phyloP scores from a whole-genome alignment of 495 filamentous ascomycete species.

The Bryoglossum gracile region DNA sequence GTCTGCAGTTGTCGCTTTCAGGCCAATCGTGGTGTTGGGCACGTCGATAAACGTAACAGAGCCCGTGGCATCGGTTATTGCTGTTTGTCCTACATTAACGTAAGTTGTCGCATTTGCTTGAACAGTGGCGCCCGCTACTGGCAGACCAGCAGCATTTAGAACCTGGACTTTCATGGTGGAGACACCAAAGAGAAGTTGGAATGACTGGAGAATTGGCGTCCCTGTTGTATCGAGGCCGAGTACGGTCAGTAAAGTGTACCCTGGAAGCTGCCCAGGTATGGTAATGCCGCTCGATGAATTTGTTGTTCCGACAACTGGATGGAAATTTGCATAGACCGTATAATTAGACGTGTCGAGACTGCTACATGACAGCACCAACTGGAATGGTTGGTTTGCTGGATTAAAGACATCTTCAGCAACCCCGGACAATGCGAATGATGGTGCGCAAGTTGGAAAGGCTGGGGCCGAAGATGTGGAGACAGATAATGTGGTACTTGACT shows the following conservation, averaged over 20 bases:
- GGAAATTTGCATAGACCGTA: neutral
- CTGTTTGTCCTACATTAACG: neutral
- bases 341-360: neutral
- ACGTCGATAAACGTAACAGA: neutral
- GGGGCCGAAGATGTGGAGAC: neutral
- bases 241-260: neutral
- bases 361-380: neutral
- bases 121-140: neutral
- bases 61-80: neutral
- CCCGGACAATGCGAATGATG: neutral
- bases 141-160: neutral
- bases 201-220: neutral
- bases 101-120: neutral
- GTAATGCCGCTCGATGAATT: neutral
- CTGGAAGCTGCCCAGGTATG: neutral
- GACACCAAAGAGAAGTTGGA: neutral
- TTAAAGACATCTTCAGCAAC: neutral
- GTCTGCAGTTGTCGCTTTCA: neutral
- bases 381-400: neutral
- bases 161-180: neutral
- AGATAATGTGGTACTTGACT: neutral
- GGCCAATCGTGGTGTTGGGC: neutral
- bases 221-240: neutral
- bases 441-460: neutral
- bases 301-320: neutral